Evolutionary conservation across 78 protist species (phyloP), one percentile per base, ranked within the genome.

Genomic region (Dictyostelium capitatum): DNA sequence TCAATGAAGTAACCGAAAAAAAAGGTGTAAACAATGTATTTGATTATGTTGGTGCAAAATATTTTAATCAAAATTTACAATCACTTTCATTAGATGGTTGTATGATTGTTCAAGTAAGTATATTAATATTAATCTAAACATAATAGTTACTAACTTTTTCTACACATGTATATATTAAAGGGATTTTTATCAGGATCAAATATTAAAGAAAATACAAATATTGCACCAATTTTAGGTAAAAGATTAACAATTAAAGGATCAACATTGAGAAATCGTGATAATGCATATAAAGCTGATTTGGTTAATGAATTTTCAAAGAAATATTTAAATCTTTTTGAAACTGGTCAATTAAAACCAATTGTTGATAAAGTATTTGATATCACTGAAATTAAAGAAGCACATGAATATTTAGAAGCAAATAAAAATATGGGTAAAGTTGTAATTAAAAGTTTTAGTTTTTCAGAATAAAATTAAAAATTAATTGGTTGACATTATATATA

Each of bases 1-100:
- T 94, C 17, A 14, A 46, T 41, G 28, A 41, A 4, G 37, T 59
- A 5, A 94, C 96, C 2, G 1, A n/a, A 1, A 65, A 77, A 82
- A 48, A 53, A 15, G 96, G 96, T 70, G 90, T 80, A 19, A 53
- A 84, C 17, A 30, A 37, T 7, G 43, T 87, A 6, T 62, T 94
- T 48, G 96, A 94, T 17, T 82, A 67, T 73, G 93, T 94, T 23
- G 96, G 96, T 65, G 89, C 96, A 3, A 85, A 83, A 46, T 92
- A 92, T 80, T 84, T 87, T 91, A 84, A 92, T 37, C 87, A 84
- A n/a, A 94, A 94, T 83, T 20, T 82, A 57, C 65, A 82, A 47
- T 80, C 89, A 48, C 32, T 80, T 11, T 83, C 93, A 15, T 7
- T 83, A 53, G 96, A 94, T 53, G 96, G 96, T 7, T 56, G 70